Base-by-base conservation (phyloP, 2,329 filamentous ascomycete genomes). In the Akanthomyces dipterigenus region DNA sequence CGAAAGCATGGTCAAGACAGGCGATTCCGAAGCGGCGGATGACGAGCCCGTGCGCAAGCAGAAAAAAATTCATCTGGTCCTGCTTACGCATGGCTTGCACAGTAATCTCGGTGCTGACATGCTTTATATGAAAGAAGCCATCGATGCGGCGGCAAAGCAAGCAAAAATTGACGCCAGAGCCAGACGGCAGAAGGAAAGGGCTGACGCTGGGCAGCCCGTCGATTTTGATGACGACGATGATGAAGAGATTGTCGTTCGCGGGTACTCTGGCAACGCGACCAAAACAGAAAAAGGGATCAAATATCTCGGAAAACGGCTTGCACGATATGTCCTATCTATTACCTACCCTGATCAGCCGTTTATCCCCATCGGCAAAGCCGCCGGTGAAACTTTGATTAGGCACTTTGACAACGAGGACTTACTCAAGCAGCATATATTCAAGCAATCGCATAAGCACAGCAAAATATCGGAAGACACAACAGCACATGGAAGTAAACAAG, bases 91-190 rank as follows among this genome's bases (percentile, higher is more conserved):
- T 76, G 95, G 95, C 0, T 75, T 99, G 65, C 95, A 99, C 73
- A 96, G 93, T 75, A 99, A 99, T 72, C 81, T 97, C 14, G 91
- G 95, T 5, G 90, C 92, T 24, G 95, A 99, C 72, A 96, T 99
- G 95, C 80, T 99, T 22, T 99, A 90, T 71, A 77, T 99, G 72
- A 99, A 99, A 71, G 95, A 99, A 75, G 96, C 91, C 73, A 98
- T 99, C 64, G 95, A 99, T 76, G 86, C 87, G 31, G 87, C 90
- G 3, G 88, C 88, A 4, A 88, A 80, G 67, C 86, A 93, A 70
- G 88, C 90, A 31, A 87, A 88, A 67, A 77, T 85, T 55, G 88
- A 90, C 72, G 85, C 87, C 42, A 87, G 82, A 71, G 80, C 78
- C 55, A 81, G 89, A 62, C 84, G 80, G 67, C 79, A 78, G 61